Percentiles rank a stretch among this genome's conserved stretches.
Evolutionary conservation across 441 rosid species (phyloP).

Genomic region (Daphne laureola): DNA sequence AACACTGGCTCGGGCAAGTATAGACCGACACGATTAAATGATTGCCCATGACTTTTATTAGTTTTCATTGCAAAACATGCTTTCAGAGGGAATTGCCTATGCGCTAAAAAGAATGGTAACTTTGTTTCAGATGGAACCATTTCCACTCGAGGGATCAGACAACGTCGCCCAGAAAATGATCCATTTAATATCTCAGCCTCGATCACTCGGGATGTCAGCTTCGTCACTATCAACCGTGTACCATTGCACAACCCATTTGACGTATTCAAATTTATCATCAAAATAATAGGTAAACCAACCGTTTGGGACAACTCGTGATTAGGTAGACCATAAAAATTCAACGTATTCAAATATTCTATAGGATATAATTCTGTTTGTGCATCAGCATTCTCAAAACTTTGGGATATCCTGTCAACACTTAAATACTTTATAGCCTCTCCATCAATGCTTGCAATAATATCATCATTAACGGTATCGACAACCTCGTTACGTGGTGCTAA

Average conservation of each 20-base stretch:
- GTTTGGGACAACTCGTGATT: not conserved
- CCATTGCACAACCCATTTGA: not conserved
- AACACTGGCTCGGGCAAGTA: constrained; percentile 10
- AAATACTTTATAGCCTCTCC: no score
- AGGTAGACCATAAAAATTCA: not conserved
- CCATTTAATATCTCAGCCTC: not conserved
- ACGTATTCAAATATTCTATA: not conserved
- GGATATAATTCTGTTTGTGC: no score
- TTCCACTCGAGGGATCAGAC: not conserved
- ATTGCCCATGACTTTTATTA: constrained; percentile 16
- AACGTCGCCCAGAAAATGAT: no score
- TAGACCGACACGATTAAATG: not conserved
- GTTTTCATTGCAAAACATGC: constrained; percentile 9
- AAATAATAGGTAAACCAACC: not conserved
- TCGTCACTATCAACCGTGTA: not conserved
- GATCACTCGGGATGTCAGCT: not conserved
- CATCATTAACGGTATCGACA: no score
- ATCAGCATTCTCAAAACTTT: no score
- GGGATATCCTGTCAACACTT: no score
- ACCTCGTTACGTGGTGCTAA: no score
- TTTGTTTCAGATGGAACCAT: not conserved
- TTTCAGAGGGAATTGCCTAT: constrained; percentile 11
- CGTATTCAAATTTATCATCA: not conserved
- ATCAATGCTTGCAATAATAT: no score
- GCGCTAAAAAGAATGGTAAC: not conserved